Evolutionary conservation across 495 filamentous ascomycete species (phyloP).

Genomic region (Aspergillus heteromorphus): DNA sequence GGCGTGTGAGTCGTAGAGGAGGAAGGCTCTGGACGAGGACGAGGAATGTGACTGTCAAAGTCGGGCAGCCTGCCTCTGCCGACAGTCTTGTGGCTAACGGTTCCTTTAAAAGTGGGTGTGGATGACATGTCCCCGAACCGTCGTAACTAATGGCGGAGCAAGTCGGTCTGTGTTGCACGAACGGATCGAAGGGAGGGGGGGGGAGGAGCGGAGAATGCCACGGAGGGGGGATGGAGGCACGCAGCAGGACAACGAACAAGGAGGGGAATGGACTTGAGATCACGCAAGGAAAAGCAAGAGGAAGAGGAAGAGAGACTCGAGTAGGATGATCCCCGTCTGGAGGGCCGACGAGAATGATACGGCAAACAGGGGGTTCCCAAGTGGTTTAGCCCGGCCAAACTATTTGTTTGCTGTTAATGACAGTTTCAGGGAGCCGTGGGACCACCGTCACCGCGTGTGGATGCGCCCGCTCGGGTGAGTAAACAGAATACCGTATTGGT

Average conservation of each 20-base stretch:
- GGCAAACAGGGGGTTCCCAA: constrained; percentile 2
- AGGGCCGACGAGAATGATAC: not conserved
- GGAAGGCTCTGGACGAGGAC: constrained; percentile 68
- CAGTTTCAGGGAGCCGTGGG: constrained; percentile 1
- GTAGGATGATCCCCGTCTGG: not conserved
- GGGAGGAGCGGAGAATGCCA: constrained; percentile 16
- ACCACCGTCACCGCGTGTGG: constrained; percentile 7
- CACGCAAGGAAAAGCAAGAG: constrained; percentile 6
- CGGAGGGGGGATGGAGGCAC: constrained; percentile 12
- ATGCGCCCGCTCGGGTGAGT: constrained; percentile 2
- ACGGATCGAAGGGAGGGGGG: constrained; percentile 10
- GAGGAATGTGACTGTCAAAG: constrained; percentile 71
- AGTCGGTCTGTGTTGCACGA: constrained; percentile 5
- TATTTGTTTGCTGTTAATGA: constrained; percentile 18
- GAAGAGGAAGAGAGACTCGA: not conserved
- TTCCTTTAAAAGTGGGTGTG: constrained; percentile 47
- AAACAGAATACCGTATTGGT: constrained; percentile 22
- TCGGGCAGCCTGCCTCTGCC: constrained; percentile 61
- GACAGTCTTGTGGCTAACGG: constrained; percentile 41
- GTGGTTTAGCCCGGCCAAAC: constrained; percentile 14
- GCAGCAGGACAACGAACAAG: constrained; percentile 2
- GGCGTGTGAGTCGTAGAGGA: constrained; percentile 56
- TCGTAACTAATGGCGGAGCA: constrained; percentile 1
- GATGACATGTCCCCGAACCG: constrained; percentile 49
- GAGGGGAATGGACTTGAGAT: constrained; percentile 1